Percentiles rank a stretch among this genome's conserved stretches.
Evolutionary conservation across 768 basidiomycete genomes (phyloP).

Genomic region (Symmetrospora coprosmae): DNA sequence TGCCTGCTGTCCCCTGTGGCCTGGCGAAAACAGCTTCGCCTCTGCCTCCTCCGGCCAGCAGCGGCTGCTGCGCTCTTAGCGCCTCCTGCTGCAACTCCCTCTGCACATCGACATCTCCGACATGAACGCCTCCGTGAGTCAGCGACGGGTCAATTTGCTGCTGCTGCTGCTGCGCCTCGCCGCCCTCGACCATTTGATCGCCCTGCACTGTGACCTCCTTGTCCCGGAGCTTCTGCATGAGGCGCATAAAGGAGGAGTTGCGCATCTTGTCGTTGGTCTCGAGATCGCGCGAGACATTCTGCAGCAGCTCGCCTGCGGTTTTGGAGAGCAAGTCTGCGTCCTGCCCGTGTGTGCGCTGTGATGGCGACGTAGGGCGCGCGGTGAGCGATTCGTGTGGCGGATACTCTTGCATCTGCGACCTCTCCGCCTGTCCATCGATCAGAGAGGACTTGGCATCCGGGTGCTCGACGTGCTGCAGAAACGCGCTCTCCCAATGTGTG

Average conservation of each 20-base stretch:
- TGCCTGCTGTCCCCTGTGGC: too few relatives aligned
- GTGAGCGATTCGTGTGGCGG: conserved; percentile 20
- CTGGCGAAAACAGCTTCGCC: too few relatives aligned
- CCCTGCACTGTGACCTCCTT: conserved; percentile 62
- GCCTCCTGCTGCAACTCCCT: not conserved
- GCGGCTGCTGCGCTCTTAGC: not conserved
- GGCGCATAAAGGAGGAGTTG: conserved; percentile 64
- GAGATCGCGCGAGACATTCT: conserved; percentile 47
- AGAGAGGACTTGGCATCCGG: conserved; percentile 4
- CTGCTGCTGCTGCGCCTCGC: conserved; percentile 34
- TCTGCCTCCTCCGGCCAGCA: not conserved
- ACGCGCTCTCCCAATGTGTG: conserved; percentile 31
- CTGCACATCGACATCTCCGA: not conserved
- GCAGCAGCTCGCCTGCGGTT: conserved; percentile 62
- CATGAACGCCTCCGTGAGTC: too few relatives aligned
- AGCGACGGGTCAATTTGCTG: not conserved
- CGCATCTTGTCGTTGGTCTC: conserved; percentile 72
- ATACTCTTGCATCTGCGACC: not conserved
- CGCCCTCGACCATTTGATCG: conserved; percentile 51
- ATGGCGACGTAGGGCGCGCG: conserved; percentile 20
- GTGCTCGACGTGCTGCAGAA: conserved; percentile 25
- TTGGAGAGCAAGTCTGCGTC: conserved; percentile 55
- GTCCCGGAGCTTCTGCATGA: conserved; percentile 76
- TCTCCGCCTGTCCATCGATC: not conserved
- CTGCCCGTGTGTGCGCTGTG: conserved; percentile 20